Conservation (phyloP, 345 rosid species). For the Camelina hispida region DNA sequence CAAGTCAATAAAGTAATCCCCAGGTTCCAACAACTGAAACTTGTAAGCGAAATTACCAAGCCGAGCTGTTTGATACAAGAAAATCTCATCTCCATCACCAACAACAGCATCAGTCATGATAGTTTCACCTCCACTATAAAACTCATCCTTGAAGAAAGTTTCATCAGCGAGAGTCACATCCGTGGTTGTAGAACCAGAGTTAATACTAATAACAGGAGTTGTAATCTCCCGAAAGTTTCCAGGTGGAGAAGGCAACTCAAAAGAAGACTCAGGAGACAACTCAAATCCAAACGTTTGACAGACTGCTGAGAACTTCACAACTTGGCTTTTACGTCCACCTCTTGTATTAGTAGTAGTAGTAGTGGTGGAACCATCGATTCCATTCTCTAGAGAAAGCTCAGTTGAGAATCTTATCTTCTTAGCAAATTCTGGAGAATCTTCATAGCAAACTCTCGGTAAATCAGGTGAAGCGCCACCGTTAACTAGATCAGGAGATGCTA, state of each 20-base stretch:
- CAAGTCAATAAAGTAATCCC: conserved; percentile 54
- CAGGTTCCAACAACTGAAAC: conserved; percentile 52
- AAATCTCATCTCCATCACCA: conserved; percentile 42
- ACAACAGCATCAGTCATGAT: conserved; percentile 44
- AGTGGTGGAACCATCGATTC: conserved; percentile 53
- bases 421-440: conserved; percentile 56
- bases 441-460: conserved; percentile 46
- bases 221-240: conserved; percentile 24
- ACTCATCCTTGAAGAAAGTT: conserved; percentile 47
- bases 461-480: conserved; percentile 76
- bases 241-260: conserved; percentile 65
- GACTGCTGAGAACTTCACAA: conserved; percentile 71
- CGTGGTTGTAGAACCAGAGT: conserved; percentile 51
- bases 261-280: conserved; percentile 79
- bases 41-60: conserved; percentile 55
- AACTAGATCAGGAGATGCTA: conserved; percentile 79
- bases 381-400: conserved; percentile 85
- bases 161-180: conserved; percentile 45
- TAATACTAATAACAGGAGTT: conserved; percentile 47
- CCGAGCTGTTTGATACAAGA: conserved; percentile 59
- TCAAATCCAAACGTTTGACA: conserved; percentile 62
- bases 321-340: conserved; percentile 44
- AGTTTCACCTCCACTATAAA: conserved; percentile 56
- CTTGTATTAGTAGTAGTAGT: conserved; percentile 2
- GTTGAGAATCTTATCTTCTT: conserved; percentile 44